phyloP scores from a whole-genome alignment of 2,329 filamentous ascomycete species.

The Alternaria arborescens region DNA sequence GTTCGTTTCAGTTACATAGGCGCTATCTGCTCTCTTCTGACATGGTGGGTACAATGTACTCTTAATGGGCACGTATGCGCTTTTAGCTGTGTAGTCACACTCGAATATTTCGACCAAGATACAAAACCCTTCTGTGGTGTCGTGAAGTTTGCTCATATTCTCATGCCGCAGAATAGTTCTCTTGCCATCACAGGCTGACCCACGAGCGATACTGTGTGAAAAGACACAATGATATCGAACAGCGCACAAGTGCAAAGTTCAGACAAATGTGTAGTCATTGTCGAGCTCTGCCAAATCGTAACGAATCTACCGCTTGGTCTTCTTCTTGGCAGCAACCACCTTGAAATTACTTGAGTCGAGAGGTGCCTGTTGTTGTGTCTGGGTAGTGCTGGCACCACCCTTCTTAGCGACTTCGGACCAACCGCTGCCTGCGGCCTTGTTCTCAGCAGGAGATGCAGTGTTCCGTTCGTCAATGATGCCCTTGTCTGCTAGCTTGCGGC shows the following conservation, averaged over 20 bases:
- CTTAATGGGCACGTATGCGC: no score
- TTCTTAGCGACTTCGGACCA: conserved; percentile 99
- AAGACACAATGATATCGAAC: background rate
- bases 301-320: conserved; percentile 63
- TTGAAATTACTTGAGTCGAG: conserved; percentile 75
- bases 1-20: background rate
- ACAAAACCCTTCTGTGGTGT: background rate
- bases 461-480: conserved; percentile 79
- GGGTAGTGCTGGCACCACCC: conserved; percentile 67
- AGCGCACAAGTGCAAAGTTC: background rate
- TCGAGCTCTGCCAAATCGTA: background rate
- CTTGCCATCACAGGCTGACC: background rate
- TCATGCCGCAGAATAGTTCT: background rate
- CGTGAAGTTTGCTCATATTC: background rate
- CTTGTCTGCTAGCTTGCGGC: conserved; percentile 91
- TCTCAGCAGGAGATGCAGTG: conserved; percentile 60
- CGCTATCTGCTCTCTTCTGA: background rate
- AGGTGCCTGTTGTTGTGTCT: conserved; percentile 48
- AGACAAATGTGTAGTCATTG: background rate
- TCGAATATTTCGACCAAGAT: background rate
- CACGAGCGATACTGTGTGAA: background rate
- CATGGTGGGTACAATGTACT: background rate
- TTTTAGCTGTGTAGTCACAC: background rate
- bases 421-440: conserved; percentile 65
- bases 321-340: conserved; percentile 92